Base-by-base conservation (phyloP, 2,329 filamentous ascomycete species). In the Nothophoma quercina region DNA sequence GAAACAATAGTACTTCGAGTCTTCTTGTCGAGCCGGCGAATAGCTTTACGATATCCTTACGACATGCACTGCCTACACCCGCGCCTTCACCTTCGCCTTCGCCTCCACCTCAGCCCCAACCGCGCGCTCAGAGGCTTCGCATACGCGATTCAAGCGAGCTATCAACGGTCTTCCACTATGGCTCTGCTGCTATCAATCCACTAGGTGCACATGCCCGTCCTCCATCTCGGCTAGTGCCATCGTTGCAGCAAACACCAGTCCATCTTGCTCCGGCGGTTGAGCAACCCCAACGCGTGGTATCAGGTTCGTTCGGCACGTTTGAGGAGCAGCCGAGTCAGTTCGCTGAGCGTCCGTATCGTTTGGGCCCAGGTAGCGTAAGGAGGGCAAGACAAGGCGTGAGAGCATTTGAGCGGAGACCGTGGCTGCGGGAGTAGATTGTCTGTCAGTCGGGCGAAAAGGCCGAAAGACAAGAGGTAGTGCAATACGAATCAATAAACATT, bases 131-230 rank as follows among this genome's bases (percentile, higher is more conserved):
- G 3, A 18, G 13, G n/a, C 43, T 51, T 10, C 30, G 28, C 5
- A 9, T 16, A 5, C 56, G 47, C 25, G 26, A 25, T n/a, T 42
- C 45, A 4, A n/a, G 19, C 7, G 18, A 51, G 8, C n/a, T n/a
- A n/a, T n/a, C n/a, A n/a, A 55, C 51, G 1, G 12, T 38, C 2
- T 56, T 55, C 42, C 30, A 51, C 23, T 42, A 19, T 10, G 18
- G 49, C 15, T 51, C 40, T 19, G 49, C 55, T 2, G 44, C 26
- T n/a, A 26, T 59, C 13, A 40, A 59, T 22, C 40, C 43, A 4
- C 16, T 36, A 5, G 55, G 58, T 9, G 56, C 53, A 33, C 29
- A 50, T 32, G 33, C 45, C 13, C 42, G 54, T 9, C 46, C 56
- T 6, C 25, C 25, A 26, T 26, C 25, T 12, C 25, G 12, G 25